These are phyloP conservation scores for Lathyrus aphaca DNA, from an alignment of 306 rosid species.

Conservation along the genomic window DNA sequence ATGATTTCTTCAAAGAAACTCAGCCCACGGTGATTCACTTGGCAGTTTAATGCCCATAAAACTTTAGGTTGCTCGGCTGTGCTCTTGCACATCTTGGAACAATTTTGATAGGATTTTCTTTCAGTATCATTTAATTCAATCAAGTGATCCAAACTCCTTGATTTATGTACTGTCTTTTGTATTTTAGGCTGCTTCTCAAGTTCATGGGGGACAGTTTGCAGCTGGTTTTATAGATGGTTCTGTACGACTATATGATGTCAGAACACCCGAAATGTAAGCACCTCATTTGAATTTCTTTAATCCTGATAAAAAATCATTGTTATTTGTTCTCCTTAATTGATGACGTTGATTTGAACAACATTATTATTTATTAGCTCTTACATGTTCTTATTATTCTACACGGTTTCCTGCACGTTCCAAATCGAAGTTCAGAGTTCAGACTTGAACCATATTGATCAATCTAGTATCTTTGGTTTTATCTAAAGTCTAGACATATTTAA, in stretches of 20 bases:
- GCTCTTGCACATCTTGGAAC: conserved; percentile 3
- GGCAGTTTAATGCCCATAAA: background rate
- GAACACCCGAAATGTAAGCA: conserved; percentile 87
- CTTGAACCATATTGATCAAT: conserved; percentile 5
- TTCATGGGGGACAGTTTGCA: conserved; percentile 90
- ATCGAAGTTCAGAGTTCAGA: conserved; percentile 19
- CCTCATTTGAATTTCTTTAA: conserved; percentile 27
- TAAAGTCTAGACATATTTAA: background rate
- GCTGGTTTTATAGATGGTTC: conserved; percentile 97
- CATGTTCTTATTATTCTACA: conserved; percentile 11
- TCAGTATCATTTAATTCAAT: conserved; percentile 8
- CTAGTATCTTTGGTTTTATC: conserved; percentile 10
- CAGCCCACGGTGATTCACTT: background rate
- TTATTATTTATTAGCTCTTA: conserved; percentile 1
- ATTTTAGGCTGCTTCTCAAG: conserved; percentile 92
- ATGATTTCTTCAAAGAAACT: conserved; percentile 1
- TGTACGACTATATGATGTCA: conserved; percentile 82
- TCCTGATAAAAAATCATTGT: background rate
- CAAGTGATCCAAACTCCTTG: background rate
- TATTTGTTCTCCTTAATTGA: conserved; percentile 12
- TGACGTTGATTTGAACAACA: conserved; percentile 24
- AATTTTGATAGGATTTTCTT: conserved; percentile 13
- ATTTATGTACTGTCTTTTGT: conserved; percentile 11
- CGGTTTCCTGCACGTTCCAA: conserved; percentile 5
- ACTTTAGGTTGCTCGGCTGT: conserved; percentile 11